phyloP scores from a whole-genome alignment of 495 filamentous ascomycete species.

The Penicillium herquei region DNA sequence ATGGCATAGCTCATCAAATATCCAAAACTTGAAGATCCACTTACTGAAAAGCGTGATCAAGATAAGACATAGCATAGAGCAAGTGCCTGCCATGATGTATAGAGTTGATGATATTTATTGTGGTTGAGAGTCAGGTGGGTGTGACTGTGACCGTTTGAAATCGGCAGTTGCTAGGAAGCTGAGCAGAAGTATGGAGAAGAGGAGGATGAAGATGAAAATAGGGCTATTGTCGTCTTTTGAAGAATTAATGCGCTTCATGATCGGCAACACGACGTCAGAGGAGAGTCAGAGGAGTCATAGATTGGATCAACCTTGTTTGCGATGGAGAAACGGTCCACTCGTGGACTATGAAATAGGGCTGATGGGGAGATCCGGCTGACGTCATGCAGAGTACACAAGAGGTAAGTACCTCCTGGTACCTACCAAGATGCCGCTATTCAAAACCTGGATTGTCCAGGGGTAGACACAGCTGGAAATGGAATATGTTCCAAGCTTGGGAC shows the following conservation, averaged over 20 bases:
- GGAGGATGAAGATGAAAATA: slow-evolving; percentile 34
- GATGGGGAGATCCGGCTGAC: slow-evolving; percentile 4
- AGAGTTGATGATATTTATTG: neutral
- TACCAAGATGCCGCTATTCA: too few relatives aligned
- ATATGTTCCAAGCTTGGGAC: too few relatives aligned
- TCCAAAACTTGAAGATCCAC: slow-evolving; percentile 6
- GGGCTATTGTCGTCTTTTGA: slow-evolving; percentile 28
- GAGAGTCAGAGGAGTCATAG: neutral
- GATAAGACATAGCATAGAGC: slow-evolving; percentile 46
- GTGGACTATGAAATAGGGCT: slow-evolving; percentile 7
- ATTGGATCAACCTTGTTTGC: slow-evolving; percentile 1
- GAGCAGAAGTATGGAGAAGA: slow-evolving; percentile 28
- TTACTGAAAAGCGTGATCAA: slow-evolving; percentile 60
- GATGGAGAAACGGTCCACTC: neutral
- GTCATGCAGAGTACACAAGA: neutral
- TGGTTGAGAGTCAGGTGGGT: slow-evolving; percentile 8
- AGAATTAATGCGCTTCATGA: slow-evolving; percentile 32
- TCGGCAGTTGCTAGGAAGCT: slow-evolving; percentile 32
- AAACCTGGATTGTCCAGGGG: too few relatives aligned
- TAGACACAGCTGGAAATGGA: too few relatives aligned
- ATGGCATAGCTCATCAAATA: too few relatives aligned
- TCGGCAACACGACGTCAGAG: slow-evolving; percentile 18
- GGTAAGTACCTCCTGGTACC: too few relatives aligned
- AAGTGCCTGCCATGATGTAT: slow-evolving; percentile 35
- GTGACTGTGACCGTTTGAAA: slow-evolving; percentile 18